Evolutionary conservation across 1,139 yeast genomes (phyloP), one percentile per base, ranked within the genome.

Genomic region (Pichia sp.): DNA sequence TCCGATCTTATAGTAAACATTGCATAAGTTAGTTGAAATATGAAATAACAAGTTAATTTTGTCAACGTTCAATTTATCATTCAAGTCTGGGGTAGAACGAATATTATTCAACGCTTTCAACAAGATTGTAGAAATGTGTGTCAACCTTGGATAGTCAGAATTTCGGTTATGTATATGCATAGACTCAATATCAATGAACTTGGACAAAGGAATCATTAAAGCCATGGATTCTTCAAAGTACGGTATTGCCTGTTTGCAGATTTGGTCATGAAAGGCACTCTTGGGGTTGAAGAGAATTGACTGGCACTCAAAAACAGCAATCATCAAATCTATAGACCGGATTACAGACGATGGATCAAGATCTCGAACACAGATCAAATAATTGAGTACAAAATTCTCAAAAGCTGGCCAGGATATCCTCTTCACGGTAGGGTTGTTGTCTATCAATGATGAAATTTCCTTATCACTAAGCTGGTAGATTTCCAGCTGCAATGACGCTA

Each of bases 21-120:
- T 75, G 67, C 93, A 87, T 46, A 87, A 69, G 52, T 76, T 73
- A 30, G 77, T 77, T 4, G 88, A 85, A 11, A 85, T 73, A 59
- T 75, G 78, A 44, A 86, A 64, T 40, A 87, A 73, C 32, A 85
- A 73, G n/a, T 76, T 70, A 52, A 79, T 79, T 61, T 85, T 84
- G 47, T 69, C 71, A 52, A 66, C 68, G 60, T 61, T 69, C 56
- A 63, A 64, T 48, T 45, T 64, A 61, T 40, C 51, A 53, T 73
- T 73, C 5, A 76, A 71, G 53, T 78, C 83, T 32, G 76, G 75
- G 54, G 84, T 88, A 8, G 82, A 80, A 56, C 92, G 70, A 23
- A 84, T 77, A 52, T 82, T 78, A 64, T 86, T 86, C 70, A 86
- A 82, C 42, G 84, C 73, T 61, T 81, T 82, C 55, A 86, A 70